Evolutionary conservation across 306 rosid genomes (phyloP).

Genomic region (Vicia villosa): DNA sequence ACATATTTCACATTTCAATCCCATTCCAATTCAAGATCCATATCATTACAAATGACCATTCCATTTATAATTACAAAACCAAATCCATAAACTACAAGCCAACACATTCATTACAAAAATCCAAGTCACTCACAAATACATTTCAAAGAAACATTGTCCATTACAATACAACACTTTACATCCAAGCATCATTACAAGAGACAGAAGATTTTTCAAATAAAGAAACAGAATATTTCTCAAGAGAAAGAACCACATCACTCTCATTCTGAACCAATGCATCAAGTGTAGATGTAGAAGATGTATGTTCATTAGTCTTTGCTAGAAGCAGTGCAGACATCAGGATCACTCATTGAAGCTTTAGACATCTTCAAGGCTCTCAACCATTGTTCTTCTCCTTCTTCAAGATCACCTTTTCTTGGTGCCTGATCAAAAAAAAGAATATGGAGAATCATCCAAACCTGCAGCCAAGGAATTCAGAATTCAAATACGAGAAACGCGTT

Average conservation of each 20-base stretch:
- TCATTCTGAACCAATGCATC: slow-evolving; percentile 45
- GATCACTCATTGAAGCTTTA: slow-evolving; percentile 48
- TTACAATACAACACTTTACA: too few species aligned
- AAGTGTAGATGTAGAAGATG: slow-evolving; percentile 42
- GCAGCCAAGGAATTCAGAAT: too few species aligned
- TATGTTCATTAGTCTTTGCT: slow-evolving; percentile 42
- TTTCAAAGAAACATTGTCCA: too few species aligned
- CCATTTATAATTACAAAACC: too few species aligned
- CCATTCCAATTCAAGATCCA: too few species aligned
- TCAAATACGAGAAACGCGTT: too few species aligned
- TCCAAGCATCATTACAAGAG: too few species aligned
- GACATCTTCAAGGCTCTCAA: slow-evolving; percentile 74
- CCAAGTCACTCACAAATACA: too few species aligned
- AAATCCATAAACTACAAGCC: too few species aligned
- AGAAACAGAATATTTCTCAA: slow-evolving; percentile 41
- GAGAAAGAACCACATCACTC: slow-evolving; percentile 45
- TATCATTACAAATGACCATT: too few species aligned
- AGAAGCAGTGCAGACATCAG: slow-evolving; percentile 47
- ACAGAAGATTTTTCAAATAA: slow-evolving; percentile 45
- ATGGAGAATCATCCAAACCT: slow-evolving; percentile 77
- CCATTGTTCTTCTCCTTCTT: slow-evolving; percentile 88
- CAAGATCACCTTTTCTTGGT: slow-evolving; percentile 78
- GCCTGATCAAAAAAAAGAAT: slow-evolving; percentile 52
- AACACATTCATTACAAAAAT: too few species aligned
- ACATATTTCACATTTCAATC: too few species aligned